Base-by-base conservation (phyloP, 2,329 filamentous ascomycete species). In the Xylaria sp. region DNA sequence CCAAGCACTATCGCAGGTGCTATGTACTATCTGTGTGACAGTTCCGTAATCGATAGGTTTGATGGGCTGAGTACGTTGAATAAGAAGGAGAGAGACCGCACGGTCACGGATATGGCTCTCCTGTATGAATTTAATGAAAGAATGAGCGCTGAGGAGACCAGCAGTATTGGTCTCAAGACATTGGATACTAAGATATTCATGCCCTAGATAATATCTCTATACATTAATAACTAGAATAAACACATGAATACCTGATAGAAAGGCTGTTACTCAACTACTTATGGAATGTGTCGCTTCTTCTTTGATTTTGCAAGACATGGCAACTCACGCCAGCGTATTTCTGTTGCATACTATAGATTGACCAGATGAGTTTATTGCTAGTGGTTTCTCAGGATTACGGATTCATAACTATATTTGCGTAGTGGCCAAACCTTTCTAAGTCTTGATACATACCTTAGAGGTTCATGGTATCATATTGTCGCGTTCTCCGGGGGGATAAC, bases 1-100 rank as follows among this genome's bases (percentile, higher is more conserved):
- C 80, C 79, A 10, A 78, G 75, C 65, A 80, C 76, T 13, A 77
- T 82, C 9, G 79, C 78, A 0, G 79, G 79, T 23, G 76, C 80
- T 5, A 76, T 80, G 76, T 78, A 78, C 59, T 79, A 80, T 52
- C 73, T 81, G 28, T 78, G 61, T 18, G 52, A 67, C 7, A 49
- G 36, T 25, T 43, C 55, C 1, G 43, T 66, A 25, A 5, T 62
- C 3, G 46, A 67, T 28, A 58, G 9, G 15, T 66, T 71, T 31
- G 64, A 61, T 4, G 60, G 66, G 2, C 3, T 71, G 0, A 65
- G 67, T 49, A 48, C 49, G 13, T 54, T 71, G 18, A 8, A 54
- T 28, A 71, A 41, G 18, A 51, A 59, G 52, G 54, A 71, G 12
- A 65, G 69, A 13, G 63, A 71, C 25, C 55, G 43, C 3, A 39